Evolutionary conservation across 164 flowering plant genomes (phyloP).

Genomic region (Sedum album): DNA sequence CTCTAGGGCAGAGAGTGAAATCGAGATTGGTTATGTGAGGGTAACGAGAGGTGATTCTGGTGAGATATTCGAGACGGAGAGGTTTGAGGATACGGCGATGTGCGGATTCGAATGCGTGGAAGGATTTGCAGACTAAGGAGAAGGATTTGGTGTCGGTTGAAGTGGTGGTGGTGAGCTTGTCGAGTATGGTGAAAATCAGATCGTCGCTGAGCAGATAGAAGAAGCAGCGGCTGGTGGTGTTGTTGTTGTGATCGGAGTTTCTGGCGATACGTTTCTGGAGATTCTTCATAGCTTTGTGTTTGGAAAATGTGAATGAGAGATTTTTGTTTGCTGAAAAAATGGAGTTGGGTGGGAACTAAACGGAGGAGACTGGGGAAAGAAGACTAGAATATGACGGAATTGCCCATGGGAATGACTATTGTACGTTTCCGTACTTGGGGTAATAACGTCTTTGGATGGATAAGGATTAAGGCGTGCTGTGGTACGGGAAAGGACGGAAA

Average conservation of each 20-base stretch:
- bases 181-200: conserved; percentile 37
- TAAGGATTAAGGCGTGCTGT: too few relatives aligned
- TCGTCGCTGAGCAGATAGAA: conserved; percentile 66
- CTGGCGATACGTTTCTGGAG: conserved; percentile 11
- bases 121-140: conserved; percentile 36
- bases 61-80: conserved; percentile 35
- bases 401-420: too few relatives aligned
- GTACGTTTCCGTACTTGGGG: too few relatives aligned
- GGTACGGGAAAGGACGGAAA: conserved; percentile 4
- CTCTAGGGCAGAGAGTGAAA: conserved; percentile 58
- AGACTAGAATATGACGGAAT: too few relatives aligned
- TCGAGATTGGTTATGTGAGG: conserved; percentile 37
- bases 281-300: conserved; percentile 29
- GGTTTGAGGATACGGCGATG: conserved; percentile 44
- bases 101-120: conserved; percentile 35
- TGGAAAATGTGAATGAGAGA: too few relatives aligned
- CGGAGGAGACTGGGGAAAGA: too few relatives aligned
- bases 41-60: conserved; percentile 41
- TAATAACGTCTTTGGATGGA: too few relatives aligned
- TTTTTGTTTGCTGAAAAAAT: too few relatives aligned
- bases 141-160: conserved; percentile 42
- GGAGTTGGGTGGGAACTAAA: too few relatives aligned
- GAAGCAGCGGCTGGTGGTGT: conserved; percentile 15
- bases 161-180: conserved; percentile 31
- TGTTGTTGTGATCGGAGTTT: not conserved